Evolutionary conservation across 2,329 filamentous ascomycete species (phyloP).

Genomic region (Penicillium decumbens): DNA sequence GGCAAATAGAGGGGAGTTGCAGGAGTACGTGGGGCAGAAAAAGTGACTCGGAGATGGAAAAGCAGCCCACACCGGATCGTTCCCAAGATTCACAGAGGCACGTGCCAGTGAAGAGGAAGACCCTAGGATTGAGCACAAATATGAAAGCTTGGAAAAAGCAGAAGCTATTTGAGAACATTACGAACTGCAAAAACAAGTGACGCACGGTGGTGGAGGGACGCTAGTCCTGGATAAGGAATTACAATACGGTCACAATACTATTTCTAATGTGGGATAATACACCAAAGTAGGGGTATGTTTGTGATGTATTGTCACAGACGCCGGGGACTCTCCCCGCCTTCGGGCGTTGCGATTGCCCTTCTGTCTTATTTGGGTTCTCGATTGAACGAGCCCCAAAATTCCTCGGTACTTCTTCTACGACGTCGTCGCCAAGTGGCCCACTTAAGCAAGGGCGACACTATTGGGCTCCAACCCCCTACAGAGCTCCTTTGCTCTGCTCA

Average conservation of each 20-base stretch:
- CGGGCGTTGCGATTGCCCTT: constrained; percentile 15
- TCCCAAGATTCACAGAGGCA: neutral
- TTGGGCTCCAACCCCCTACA: neutral
- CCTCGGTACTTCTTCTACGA: neutral
- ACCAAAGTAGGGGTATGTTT: neutral
- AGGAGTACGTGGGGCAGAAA: neutral
- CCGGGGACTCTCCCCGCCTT: constrained; percentile 21
- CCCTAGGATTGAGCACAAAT: neutral
- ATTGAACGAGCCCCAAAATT: neutral
- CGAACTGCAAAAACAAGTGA: neutral
- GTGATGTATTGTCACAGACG: constrained; percentile 30
- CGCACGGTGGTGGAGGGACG: neutral
- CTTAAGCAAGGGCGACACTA: neutral
- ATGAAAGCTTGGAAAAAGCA: neutral
- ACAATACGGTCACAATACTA: constrained; percentile 2
- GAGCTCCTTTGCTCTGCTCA: constrained; percentile 13
- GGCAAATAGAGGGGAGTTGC: neutral
- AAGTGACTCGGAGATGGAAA: neutral
- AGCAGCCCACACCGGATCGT: neutral
- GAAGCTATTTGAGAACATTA: neutral
- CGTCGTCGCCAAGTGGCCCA: neutral
- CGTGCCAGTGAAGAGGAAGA: neutral
- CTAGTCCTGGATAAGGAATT: constrained; percentile 8
- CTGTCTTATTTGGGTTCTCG: constrained; percentile 4
- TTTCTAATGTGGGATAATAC: neutral